Percentiles rank a stretch among this genome's conserved stretches.
These are phyloP conservation scores for Lepidium sativum DNA, from an alignment of 345 rosid species.

Conservation along the genomic window DNA sequence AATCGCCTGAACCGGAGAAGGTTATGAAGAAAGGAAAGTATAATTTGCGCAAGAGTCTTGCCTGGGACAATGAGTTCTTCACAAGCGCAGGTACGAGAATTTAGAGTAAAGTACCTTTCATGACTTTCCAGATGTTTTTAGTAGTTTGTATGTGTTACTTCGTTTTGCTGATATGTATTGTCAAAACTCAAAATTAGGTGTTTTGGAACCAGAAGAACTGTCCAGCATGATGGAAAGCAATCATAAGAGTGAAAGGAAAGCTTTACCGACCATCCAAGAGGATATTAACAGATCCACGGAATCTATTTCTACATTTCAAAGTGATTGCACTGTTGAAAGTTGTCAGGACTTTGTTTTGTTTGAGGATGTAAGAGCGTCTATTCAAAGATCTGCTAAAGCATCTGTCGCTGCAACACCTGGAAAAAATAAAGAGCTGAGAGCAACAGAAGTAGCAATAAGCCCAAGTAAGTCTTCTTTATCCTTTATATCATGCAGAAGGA, in stretches of 20 bases:
- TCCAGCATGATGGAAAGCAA: constrained; percentile 61
- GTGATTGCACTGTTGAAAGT: constrained; percentile 52
- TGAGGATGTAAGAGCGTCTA: constrained; percentile 84
- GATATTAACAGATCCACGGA: constrained; percentile 63
- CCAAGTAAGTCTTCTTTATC: constrained; percentile 39
- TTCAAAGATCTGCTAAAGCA: constrained; percentile 36
- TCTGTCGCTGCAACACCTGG: constrained; percentile 25
- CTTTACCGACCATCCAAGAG: constrained; percentile 68
- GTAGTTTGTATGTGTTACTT: not conserved
- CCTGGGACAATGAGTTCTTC: constrained; percentile 95
- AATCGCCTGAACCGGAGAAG: constrained; percentile 39
- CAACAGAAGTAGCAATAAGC: constrained; percentile 5
- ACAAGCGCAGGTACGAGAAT: constrained; percentile 57
- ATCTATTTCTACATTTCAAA: constrained; percentile 61
- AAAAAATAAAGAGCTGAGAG: constrained; percentile 14
- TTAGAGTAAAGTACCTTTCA: not conserved
- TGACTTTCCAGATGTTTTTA: not conserved
- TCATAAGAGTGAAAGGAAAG: constrained; percentile 34
- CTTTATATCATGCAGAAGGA: not conserved
- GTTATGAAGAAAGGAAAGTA: constrained; percentile 38
- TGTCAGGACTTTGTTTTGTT: constrained; percentile 65
- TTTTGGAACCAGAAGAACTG: constrained; percentile 80
- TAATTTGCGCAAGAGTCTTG: constrained; percentile 87
- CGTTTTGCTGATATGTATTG: not conserved
- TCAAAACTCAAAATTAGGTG: constrained; percentile 36